Evolutionary conservation across 78 protist genomes (phyloP).

Genomic region (slime mould (Dictyostelium discoideum)): dicty_2.7 NC_007090.3:5023001-5023500

Average conservation of each 20-base stretch:
- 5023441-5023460: too few relatives aligned
- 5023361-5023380: constrained; percentile 65
- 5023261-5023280: neutral
- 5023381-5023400: constrained; percentile 26
- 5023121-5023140: neutral
- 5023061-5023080: neutral
- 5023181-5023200: neutral
- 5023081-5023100: constrained; percentile 41
- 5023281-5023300: neutral
- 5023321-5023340: constrained; percentile 37
- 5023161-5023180: constrained; percentile 39
- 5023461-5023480: constrained; percentile 31
- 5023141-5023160: constrained; percentile 14
- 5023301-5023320: constrained; percentile 70
- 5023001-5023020: constrained; percentile 39
- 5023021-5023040: neutral
- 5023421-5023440: neutral
- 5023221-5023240: neutral
- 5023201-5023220: neutral
- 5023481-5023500: constrained; percentile 34
- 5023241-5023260: neutral
- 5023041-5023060: neutral
- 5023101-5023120: constrained; percentile 26
- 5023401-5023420: neutral
- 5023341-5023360: constrained; percentile 18